These are phyloP conservation scores for Solanum chacoense DNA, from an alignment of 305 asterid species.

Conservation along the genomic window DNA sequence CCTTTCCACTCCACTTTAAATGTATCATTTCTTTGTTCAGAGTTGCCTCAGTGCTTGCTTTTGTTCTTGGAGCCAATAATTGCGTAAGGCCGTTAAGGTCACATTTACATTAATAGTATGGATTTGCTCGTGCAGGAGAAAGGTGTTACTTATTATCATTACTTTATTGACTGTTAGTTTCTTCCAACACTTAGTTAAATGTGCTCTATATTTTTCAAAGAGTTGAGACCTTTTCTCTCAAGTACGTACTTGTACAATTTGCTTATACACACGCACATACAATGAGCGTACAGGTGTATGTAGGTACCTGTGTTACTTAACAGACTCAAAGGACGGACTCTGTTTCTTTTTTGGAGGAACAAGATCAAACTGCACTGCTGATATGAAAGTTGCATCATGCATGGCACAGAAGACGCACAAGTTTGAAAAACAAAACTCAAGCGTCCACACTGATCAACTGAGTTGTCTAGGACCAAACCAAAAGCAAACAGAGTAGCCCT, in stretches of 20 bases:
- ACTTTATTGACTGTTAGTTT: not conserved
- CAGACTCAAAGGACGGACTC: not conserved
- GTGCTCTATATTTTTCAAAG: not conserved
- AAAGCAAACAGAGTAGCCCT: too few relatives aligned
- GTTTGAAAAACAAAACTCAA: not conserved
- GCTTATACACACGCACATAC: not conserved
- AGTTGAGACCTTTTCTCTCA: not conserved
- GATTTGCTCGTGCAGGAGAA: not conserved
- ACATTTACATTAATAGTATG: not conserved
- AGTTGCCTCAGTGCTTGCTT: not conserved
- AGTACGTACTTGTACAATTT: not conserved
- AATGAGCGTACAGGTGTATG: not conserved
- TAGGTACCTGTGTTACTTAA: not conserved
- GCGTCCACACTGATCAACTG: too few relatives aligned
- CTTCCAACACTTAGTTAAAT: not conserved
- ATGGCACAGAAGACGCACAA: not conserved
- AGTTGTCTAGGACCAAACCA: too few relatives aligned
- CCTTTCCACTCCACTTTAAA: not conserved
- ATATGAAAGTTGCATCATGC: not conserved
- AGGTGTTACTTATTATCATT: not conserved
- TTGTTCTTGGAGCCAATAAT: not conserved
- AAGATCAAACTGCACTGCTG: not conserved
- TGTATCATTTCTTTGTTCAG: not conserved
- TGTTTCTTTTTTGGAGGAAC: not conserved
- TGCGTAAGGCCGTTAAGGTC: not conserved